phyloP scores from a whole-genome alignment of 2,329 filamentous ascomycete species.

The Rutstroemia sp. region DNA sequence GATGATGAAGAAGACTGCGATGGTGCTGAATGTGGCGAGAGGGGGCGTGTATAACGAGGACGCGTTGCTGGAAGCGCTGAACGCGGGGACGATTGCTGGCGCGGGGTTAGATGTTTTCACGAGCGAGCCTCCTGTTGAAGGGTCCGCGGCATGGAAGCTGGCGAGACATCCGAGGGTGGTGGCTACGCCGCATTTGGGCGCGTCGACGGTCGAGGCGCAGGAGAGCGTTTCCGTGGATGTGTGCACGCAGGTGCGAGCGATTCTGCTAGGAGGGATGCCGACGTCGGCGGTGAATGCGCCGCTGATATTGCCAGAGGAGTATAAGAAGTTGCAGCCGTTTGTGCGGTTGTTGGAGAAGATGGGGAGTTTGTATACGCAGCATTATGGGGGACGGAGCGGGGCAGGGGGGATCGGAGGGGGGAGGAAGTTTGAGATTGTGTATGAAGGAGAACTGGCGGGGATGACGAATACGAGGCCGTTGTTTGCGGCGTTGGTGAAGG shows the following conservation, averaged over 20 bases:
- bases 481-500: slow-evolving; percentile 72
- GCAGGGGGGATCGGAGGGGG: slow-evolving; percentile 39
- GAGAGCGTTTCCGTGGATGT: slow-evolving; percentile 80
- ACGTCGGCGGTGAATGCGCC: slow-evolving; percentile 75
- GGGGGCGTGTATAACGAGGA: slow-evolving; percentile 76
- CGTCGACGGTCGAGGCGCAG: slow-evolving; percentile 74
- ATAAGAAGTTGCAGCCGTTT: slow-evolving; percentile 69
- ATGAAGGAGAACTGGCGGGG: slow-evolving; percentile 65
- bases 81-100: slow-evolving; percentile 64
- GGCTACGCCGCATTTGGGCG: slow-evolving; percentile 72
- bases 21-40: slow-evolving; percentile 71
- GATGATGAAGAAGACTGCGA: slow-evolving; percentile 65
- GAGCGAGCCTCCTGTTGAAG: slow-evolving; percentile 57
- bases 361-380: slow-evolving; percentile 72
- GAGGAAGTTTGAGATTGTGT: slow-evolving; percentile 67
- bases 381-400: slow-evolving; percentile 38
- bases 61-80: slow-evolving; percentile 62
- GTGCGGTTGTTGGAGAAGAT: slow-evolving; percentile 72
- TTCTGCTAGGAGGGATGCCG: slow-evolving; percentile 65
- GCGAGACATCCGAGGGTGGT: slow-evolving; percentile 66
- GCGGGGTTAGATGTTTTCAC: slow-evolving; percentile 78
- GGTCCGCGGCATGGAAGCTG: slow-evolving; percentile 53
- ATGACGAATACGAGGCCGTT: slow-evolving; percentile 71
- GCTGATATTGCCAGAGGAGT: slow-evolving; percentile 74
- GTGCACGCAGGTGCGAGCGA: slow-evolving; percentile 69